Conservation (phyloP, 176 grass and related monocot species). For the Alloteropsis semialata region DNA sequence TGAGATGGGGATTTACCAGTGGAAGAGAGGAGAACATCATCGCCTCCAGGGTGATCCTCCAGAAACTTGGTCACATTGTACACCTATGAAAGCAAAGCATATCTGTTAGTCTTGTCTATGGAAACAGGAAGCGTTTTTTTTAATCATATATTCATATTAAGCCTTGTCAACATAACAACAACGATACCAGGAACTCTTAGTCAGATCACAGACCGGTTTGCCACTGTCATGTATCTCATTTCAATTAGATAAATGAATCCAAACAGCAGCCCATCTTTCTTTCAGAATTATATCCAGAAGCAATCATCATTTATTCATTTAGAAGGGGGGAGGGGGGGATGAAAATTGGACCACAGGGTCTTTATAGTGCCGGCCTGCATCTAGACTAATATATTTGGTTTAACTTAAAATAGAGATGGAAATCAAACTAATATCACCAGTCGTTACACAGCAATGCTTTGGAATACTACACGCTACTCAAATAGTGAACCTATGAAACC, state of each 20-base stretch:
- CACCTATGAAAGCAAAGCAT: constrained; percentile 42
- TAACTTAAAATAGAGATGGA: neutral
- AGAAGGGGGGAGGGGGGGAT: neutral
- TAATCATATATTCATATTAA: neutral
- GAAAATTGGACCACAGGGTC: neutral
- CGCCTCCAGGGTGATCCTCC: constrained; percentile 96
- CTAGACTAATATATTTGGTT: neutral
- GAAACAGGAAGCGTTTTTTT: neutral
- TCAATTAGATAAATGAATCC: neutral
- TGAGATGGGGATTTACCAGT: constrained; percentile 53
- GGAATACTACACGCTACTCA: neutral
- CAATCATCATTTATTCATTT: neutral
- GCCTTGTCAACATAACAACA: neutral
- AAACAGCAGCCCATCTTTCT: neutral
- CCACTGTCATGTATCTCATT: neutral
- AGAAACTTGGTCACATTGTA: constrained; percentile 97
- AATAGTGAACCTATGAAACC: neutral
- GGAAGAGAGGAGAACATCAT: constrained; percentile 86
- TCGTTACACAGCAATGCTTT: neutral
- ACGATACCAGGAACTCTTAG: no score
- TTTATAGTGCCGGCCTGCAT: neutral
- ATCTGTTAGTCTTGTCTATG: neutral
- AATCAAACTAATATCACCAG: neutral
- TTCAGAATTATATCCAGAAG: no score
- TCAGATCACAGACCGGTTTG: neutral